These are phyloP conservation scores for Kwoniella bestiolae DNA, from an alignment of 768 basidiomycete genomes.

Conservation along the genomic window DNA sequence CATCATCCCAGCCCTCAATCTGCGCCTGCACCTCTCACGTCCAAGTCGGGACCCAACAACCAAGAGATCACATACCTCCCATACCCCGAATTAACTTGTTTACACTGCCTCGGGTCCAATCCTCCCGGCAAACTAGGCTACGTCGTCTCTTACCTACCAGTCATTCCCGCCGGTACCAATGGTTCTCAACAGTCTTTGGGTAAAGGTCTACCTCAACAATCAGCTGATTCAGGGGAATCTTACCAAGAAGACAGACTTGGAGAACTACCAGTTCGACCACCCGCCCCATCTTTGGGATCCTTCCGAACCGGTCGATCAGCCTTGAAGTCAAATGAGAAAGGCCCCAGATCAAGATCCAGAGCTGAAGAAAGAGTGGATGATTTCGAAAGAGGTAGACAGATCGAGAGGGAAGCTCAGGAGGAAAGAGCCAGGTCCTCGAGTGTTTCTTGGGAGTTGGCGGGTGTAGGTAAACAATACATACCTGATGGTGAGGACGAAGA, in stretches of 20 bases:
- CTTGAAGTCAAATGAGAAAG: conserved; percentile 6
- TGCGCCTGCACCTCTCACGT: conserved; percentile 12
- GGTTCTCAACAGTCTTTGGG: background rate
- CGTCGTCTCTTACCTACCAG: conserved; percentile 23
- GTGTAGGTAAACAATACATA: conserved; percentile 17
- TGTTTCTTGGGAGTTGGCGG: conserved; percentile 21
- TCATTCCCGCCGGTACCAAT: background rate
- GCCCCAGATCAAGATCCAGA: conserved; percentile 12
- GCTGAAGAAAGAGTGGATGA: conserved; percentile 15
- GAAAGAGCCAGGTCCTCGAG: conserved; percentile 20
- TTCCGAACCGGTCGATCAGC: conserved; percentile 8
- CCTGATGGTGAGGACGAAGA: conserved; percentile 20
- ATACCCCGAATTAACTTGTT: conserved; percentile 22
- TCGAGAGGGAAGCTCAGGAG: conserved; percentile 18
- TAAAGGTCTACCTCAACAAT: background rate
- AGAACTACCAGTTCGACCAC: conserved; percentile 7
- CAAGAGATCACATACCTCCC: conserved; percentile 13
- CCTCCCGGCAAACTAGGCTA: conserved; percentile 25
- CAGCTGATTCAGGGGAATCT: background rate
- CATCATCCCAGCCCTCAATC: background rate
- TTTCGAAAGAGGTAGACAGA: conserved; percentile 19
- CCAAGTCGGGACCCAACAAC: conserved; percentile 10
- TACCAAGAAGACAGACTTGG: background rate
- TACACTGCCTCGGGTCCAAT: conserved; percentile 23
- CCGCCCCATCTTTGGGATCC: background rate